Percentiles rank a stretch among this genome's conserved stretches.
Conservation (phyloP, 345 rosid species). For the Iberis pinnata region DNA sequence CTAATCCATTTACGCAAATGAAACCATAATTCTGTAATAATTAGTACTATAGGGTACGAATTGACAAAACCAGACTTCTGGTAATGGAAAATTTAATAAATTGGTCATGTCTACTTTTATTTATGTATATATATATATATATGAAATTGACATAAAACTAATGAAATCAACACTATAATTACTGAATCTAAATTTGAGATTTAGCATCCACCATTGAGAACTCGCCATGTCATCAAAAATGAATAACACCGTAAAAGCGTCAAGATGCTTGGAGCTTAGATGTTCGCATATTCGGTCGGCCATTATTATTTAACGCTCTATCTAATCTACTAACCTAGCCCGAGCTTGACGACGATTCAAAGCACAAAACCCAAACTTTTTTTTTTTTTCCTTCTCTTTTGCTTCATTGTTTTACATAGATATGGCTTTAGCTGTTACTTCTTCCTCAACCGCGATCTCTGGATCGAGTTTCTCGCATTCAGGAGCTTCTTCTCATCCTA, state of each 20-base stretch:
- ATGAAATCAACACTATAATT: neutral
- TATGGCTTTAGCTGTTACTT: conserved; percentile 56
- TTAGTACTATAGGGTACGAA: too few species aligned
- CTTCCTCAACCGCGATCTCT: conserved; percentile 43
- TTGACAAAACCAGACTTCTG: too few species aligned
- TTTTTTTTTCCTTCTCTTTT: neutral
- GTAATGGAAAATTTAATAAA: too few species aligned
- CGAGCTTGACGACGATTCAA: neutral
- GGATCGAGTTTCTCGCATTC: conserved; percentile 38
- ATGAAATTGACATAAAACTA: too few species aligned
- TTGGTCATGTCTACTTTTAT: too few species aligned
- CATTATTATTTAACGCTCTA: conserved; percentile 36
- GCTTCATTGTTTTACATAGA: neutral
- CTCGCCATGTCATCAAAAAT: conserved; percentile 31
- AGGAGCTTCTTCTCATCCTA: conserved; percentile 34
- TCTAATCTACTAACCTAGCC: neutral
- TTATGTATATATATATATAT: too few species aligned
- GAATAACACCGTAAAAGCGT: conserved; percentile 18
- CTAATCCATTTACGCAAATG: too few species aligned
- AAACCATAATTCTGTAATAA: neutral
- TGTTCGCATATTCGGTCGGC: neutral
- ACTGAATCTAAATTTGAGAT: neutral
- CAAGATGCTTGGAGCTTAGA: conserved; percentile 48
- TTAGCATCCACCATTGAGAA: conserved; percentile 12
- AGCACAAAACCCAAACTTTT: neutral